Percentiles rank a stretch among this genome's conserved stretches.
These are phyloP conservation scores for Thalassiosira exigua DNA, from an alignment of 352 stramenopile genomes.

Conservation along the genomic window DNA sequence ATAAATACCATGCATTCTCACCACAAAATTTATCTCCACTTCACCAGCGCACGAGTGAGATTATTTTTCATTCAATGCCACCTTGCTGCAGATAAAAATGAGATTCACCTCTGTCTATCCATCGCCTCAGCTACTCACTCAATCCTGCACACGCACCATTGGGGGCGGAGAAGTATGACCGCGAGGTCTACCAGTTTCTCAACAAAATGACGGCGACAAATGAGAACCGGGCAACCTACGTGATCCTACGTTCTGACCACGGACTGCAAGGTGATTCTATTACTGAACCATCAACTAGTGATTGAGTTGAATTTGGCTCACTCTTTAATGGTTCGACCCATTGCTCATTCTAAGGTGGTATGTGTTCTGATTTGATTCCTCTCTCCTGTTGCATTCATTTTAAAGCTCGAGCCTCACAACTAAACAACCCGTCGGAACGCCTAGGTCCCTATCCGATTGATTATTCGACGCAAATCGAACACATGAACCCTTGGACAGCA, in stretches of 20 bases:
- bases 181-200: constrained; percentile 50
- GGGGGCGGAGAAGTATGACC: constrained; percentile 58
- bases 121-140: constrained; percentile 44
- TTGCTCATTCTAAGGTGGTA: background rate
- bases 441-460: constrained; percentile 35
- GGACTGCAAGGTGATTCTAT: constrained; percentile 47
- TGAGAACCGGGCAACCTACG: constrained; percentile 55
- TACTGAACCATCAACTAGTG: background rate
- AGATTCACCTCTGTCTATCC: too few species aligned
- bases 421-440: background rate
- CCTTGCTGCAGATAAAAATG: too few species aligned
- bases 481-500: constrained; percentile 62
- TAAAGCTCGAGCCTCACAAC: too few species aligned
- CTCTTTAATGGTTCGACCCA: background rate
- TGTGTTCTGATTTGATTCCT: too few species aligned
- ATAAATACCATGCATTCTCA: too few species aligned
- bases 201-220: constrained; percentile 35
- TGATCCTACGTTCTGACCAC: constrained; percentile 66
- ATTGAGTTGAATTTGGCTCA: constrained; percentile 2
- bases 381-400: too few species aligned
- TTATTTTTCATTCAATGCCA: too few species aligned
- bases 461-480: constrained; percentile 62
- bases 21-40: too few species aligned
- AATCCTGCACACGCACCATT: constrained; percentile 45
- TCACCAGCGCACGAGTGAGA: constrained; percentile 59